Evolutionary conservation across 768 basidiomycete species (phyloP).

Genomic region (Trametes gibbosa): DNA sequence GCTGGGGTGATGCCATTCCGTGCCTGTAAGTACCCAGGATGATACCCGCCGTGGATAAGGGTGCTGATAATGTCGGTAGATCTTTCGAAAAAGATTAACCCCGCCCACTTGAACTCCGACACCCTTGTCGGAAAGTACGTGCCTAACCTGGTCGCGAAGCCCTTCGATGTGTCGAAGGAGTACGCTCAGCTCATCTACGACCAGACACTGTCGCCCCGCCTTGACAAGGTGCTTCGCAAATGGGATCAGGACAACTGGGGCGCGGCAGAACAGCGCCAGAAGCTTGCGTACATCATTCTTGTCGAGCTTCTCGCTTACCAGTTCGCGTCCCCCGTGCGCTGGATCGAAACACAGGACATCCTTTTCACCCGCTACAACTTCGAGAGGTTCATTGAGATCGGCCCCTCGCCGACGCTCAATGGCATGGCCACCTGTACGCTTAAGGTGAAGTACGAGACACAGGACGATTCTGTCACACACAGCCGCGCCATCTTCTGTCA

Average conservation of each 20-base stretch:
- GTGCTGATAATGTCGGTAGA: conserved; percentile 43
- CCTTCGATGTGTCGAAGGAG: conserved; percentile 77
- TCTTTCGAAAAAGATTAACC: conserved; percentile 96
- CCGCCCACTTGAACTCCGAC: conserved; percentile 88
- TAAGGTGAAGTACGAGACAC: conserved; percentile 89
- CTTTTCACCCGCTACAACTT: conserved; percentile 85
- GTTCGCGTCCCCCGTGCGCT: conserved; percentile 96
- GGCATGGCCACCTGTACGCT: conserved; percentile 91
- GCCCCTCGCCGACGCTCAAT: conserved; percentile 93
- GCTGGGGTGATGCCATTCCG: conserved; percentile 97
- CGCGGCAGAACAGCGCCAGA: conserved; percentile 76
- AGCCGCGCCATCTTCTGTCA: conserved; percentile 85
- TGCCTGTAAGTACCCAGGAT: conserved; percentile 62
- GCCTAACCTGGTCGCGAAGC: conserved; percentile 91
- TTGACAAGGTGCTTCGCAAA: conserved; percentile 89
- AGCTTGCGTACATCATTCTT: conserved; percentile 92
- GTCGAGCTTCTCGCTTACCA: conserved; percentile 98
- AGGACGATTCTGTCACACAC: conserved; percentile 81
- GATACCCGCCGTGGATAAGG: no score
- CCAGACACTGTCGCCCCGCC: conserved; percentile 91
- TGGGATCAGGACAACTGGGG: conserved; percentile 95
- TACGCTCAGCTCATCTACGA: conserved; percentile 96
- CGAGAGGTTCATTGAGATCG: conserved; percentile 93
- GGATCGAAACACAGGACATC: conserved; percentile 98
- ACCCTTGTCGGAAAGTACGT: conserved; percentile 95